phyloP scores from a whole-genome alignment of 176 grass and related monocot genomes.

The Oryza punctata region DNA sequence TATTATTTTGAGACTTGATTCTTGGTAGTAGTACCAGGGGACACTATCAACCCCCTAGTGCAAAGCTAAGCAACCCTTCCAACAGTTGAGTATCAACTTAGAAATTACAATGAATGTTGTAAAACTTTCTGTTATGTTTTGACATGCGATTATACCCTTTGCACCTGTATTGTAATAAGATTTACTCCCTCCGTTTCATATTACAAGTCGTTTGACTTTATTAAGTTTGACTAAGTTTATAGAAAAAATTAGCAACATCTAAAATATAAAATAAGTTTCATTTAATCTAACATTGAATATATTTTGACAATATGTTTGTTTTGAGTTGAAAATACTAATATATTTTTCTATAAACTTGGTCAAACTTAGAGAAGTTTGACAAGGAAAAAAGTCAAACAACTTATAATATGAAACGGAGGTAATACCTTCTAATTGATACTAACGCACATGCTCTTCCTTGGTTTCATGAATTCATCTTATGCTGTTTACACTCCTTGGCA shows the following conservation, averaged over 20 bases:
- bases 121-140: not conserved
- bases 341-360: too few species aligned
- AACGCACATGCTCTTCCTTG: slow-evolving; percentile 9
- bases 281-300: too few species aligned
- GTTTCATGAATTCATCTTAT: slow-evolving; percentile 53
- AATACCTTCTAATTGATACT: not conserved
- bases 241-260: too few species aligned
- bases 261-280: too few species aligned
- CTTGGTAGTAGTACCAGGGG: not conserved
- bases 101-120: not conserved
- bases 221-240: too few species aligned
- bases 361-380: too few species aligned
- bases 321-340: too few species aligned
- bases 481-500: slow-evolving; percentile 51
- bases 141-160: not conserved
- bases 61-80: not conserved
- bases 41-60: not conserved
- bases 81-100: not conserved
- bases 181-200: not conserved
- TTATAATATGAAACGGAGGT: too few species aligned
- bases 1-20: not conserved
- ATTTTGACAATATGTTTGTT: too few species aligned
- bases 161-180: slow-evolving; percentile 7
- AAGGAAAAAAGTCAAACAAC: too few species aligned
- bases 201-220: too few species aligned